Evolutionary conservation across 2,329 filamentous ascomycete genomes (phyloP), one percentile per base, ranked within the genome.

Genomic region (Claviceps arundinis): DNA sequence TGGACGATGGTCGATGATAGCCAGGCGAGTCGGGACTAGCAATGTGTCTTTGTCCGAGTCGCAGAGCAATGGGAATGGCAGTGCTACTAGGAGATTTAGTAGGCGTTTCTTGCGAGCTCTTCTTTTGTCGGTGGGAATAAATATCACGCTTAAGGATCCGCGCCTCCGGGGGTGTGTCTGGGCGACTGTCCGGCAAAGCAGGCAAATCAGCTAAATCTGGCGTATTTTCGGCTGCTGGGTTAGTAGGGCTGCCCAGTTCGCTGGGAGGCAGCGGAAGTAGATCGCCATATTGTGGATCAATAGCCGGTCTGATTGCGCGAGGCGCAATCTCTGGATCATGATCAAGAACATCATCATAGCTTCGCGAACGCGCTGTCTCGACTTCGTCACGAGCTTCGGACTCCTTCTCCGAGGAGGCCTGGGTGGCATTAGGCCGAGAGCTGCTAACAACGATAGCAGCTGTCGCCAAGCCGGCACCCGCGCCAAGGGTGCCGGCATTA

Each of bases 401-500:
- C 62, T 70, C 66, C 65, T 68, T 64, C 57, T 71, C 66, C 30
- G 30, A 34, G 51, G 60, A 60, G 68, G 65, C 61, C 59, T 73
- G 71, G 65, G 68, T 66, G 72, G 73, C 73, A 63, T 75, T 69
- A 52, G 68, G 65, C 60, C 65, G 69, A 64, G 66, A 62, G 59
- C 63, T 62, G 60, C 67, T 62, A 60, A 68, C 65, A 61, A 66
- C 63, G 57, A 68, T 57, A 54, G 66, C 69, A 61, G 67, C 68
- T 67, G 73, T 73, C 70, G 71, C 73, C 68, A 77, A 64, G 76
- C 81, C 80, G 79, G 71, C 80, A 83, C 80, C 79, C 73, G 76
- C 77, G 80, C 80, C 80, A 79, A 77, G 73, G 75, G 75, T 83
- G 76, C 72, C 80, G 80, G 81, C 77, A 74, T 77, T 80, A 83